Evolutionary conservation across 495 filamentous ascomycete species (phyloP).

Genomic region (Sordaria brevicollis): DNA sequence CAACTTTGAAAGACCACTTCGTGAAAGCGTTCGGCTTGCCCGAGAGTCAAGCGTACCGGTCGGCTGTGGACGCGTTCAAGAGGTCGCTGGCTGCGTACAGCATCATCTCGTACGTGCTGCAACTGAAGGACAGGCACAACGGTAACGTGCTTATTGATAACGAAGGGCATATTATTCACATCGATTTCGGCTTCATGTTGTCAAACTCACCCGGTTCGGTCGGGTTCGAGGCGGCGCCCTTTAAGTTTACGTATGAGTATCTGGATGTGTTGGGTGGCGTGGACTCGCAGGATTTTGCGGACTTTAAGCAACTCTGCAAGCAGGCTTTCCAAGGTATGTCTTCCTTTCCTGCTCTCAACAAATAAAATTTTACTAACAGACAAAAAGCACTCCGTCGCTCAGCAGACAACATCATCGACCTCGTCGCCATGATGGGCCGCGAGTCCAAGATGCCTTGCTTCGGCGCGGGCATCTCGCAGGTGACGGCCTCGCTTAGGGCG

Average conservation of each 20-base stretch:
- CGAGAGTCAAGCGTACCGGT: slow-evolving; percentile 49
- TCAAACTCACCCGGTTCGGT: slow-evolving; percentile 67
- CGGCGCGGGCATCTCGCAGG: slow-evolving; percentile 49
- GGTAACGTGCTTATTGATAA: slow-evolving; percentile 72
- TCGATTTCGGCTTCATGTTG: slow-evolving; percentile 77
- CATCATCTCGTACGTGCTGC: slow-evolving; percentile 64
- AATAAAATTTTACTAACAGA: too few species aligned
- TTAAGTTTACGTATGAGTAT: slow-evolving; percentile 71
- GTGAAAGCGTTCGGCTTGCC: slow-evolving; percentile 59
- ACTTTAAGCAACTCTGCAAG: slow-evolving; percentile 61
- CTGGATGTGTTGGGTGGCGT: slow-evolving; percentile 63
- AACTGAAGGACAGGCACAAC: slow-evolving; percentile 74
- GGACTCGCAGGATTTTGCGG: slow-evolving; percentile 49
- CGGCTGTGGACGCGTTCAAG: slow-evolving; percentile 59
- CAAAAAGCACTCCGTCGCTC: slow-evolving; percentile 53
- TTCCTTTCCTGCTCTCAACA: neutral
- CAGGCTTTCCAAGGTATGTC: slow-evolving; percentile 58
- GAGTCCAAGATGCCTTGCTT: slow-evolving; percentile 73
- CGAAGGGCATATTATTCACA: slow-evolving; percentile 70
- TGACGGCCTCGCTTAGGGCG: slow-evolving; percentile 49
- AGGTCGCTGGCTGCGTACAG: slow-evolving; percentile 64
- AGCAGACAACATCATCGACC: slow-evolving; percentile 60
- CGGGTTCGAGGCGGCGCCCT: slow-evolving; percentile 69
- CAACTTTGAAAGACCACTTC: slow-evolving; percentile 67
- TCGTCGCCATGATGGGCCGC: slow-evolving; percentile 66